These are phyloP conservation scores for Debaryomyces psychrophilus DNA, from an alignment of 1,139 yeast genomes.

Conservation along the genomic window DNA sequence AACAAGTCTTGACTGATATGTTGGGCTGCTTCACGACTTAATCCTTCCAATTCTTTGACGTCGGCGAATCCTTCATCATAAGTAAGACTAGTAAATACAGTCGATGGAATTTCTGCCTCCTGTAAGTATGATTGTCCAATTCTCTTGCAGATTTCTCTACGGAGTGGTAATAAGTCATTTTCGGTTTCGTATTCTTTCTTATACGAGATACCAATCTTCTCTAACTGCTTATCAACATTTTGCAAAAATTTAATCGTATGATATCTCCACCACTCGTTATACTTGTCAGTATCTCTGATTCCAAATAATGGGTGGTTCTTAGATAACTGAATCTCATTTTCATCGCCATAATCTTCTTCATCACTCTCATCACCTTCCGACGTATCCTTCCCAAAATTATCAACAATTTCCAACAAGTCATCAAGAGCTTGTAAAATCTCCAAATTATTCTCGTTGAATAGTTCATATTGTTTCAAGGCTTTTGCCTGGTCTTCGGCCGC, in stretches of 20 bases:
- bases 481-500: conserved; percentile 43
- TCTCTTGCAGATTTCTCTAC: conserved; percentile 45
- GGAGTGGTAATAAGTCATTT: conserved; percentile 23
- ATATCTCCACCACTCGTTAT: conserved; percentile 59
- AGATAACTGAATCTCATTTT: conserved; percentile 37
- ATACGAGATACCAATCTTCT: conserved; percentile 13
- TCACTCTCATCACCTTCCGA: conserved; percentile 45
- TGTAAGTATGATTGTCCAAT: conserved; percentile 65
- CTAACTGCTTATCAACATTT: conserved; percentile 30
- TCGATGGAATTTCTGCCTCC: conserved; percentile 64
- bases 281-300: conserved; percentile 39
- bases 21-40: conserved; percentile 48
- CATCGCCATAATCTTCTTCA: conserved; percentile 29
- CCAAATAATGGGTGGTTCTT: conserved; percentile 57
- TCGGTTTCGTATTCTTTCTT: conserved; percentile 15
- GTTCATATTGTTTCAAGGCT: conserved; percentile 25
- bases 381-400: conserved; percentile 60
- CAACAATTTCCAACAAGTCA: conserved; percentile 66
- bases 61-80: conserved; percentile 60
- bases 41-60: conserved; percentile 40
- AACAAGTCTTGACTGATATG: conserved; percentile 53
- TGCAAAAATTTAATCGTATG: conserved; percentile 50
- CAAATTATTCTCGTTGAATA: conserved; percentile 44
- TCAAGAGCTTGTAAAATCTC: conserved; percentile 60
- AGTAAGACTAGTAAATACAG: conserved; percentile 55